Conservation (phyloP, 768 basidiomycete species). For the Holtermannia corniformis region DNA sequence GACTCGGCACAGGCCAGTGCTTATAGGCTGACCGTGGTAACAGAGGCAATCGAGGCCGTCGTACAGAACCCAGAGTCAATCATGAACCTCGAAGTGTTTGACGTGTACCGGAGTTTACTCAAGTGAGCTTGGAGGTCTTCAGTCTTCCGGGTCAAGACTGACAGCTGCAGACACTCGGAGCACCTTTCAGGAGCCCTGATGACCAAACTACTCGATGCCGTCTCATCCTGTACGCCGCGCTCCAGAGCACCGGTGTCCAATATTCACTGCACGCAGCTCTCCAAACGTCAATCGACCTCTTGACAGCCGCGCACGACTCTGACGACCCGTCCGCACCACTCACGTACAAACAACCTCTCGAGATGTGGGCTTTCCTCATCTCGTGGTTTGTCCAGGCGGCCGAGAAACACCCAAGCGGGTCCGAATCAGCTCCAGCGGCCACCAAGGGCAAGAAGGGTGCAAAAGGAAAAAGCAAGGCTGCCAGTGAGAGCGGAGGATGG, state of each 20-base stretch:
- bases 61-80: slow-evolving; percentile 68
- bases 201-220: slow-evolving; percentile 78
- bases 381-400: slow-evolving; percentile 78
- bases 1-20: not conserved
- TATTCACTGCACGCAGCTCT: slow-evolving; percentile 35
- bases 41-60: slow-evolving; percentile 72
- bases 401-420: slow-evolving; percentile 57
- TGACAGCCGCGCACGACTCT: slow-evolving; percentile 26
- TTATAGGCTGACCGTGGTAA: slow-evolving; percentile 3
- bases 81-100: slow-evolving; percentile 59
- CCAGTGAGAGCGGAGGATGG: slow-evolving; percentile 9
- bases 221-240: slow-evolving; percentile 50
- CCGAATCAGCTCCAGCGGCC: slow-evolving; percentile 46
- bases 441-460: slow-evolving; percentile 15
- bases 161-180: slow-evolving; percentile 46
- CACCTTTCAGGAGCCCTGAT: slow-evolving; percentile 57
- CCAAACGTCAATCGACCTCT: slow-evolving; percentile 60
- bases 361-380: slow-evolving; percentile 86
- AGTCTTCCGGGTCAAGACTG: not conserved
- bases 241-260: not conserved
- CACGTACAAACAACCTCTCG: slow-evolving; percentile 63
- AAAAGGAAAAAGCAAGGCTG: slow-evolving; percentile 31
- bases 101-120: slow-evolving; percentile 69
- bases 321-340: slow-evolving; percentile 13
- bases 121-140: slow-evolving; percentile 45